Evolutionary conservation across 805 yeast genomes (phyloP), one percentile per base, ranked within the genome.

Genomic region (Starmerella gropengiesseri): DNA sequence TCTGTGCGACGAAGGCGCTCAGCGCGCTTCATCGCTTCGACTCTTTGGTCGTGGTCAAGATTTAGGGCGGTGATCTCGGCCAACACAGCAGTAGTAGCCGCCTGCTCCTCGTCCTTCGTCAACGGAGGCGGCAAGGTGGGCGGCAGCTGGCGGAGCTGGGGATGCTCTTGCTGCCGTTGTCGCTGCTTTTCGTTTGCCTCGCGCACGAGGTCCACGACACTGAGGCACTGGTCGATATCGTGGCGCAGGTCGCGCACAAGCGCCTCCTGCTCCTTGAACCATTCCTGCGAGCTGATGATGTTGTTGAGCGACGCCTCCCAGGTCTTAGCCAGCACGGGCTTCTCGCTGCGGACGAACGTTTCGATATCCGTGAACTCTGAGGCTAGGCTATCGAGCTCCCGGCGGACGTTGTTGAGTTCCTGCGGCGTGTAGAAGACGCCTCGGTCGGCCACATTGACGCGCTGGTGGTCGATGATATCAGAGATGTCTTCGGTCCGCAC

Each of bases 221-320:
- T 94, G 35, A 69, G 68, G 1, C 94, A 91, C 53, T 77, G 80
- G 19, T 70, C 73, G 25, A 91, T 62, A 61, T 91, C 99, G 48
- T 84, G 91, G 31, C 71, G 74, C 49, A 91, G 63, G 56, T 89
- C 94, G 23, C 68, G 69, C 1, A 84, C 74, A 42, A 93, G 71
- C 47, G 84, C 94, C 54, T 85, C 95, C 60, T 89, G 96, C 16
- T 85, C 70, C 43, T 82, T 82, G 63, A 87, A 76, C 59, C 85
- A 85, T 51, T 89, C 93, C 60, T 91, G 97, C 56, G 87, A 96
- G 55, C 85, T 94, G 50, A 94, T 81, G 12, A 91, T 89, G 28
- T 79, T 78, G 47, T 85, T 91, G 43, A 91, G 70, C 57, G 86
- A 95, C 5, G 78, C 66, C 57, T 87, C 95, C 96, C 98, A 89